Base-by-base conservation (phyloP, 805 yeast species). In the Yamadazyma scolyti region DNA sequence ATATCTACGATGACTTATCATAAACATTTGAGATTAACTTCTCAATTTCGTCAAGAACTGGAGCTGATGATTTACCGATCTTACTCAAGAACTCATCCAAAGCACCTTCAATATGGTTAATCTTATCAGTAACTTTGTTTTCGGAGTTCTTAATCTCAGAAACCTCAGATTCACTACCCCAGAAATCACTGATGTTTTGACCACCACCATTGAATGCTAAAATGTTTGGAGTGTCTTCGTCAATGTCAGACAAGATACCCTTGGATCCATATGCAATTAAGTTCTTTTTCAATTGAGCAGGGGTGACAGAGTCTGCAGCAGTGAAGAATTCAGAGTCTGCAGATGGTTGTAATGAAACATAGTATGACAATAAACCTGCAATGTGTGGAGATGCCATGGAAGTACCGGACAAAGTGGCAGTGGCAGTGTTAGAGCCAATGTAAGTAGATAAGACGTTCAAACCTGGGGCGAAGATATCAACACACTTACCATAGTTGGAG, bases 331-430 rank as follows among this genome's bases (percentile, higher is more conserved):
- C 77, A 30, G 88, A 79, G 28, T 70, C 75, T 9, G 77, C 57
- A 26, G 74, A 82, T 44, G 96, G 95, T 64, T 83, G 86, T 59
- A 88, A 74, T 5, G 95, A 82, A 55, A 89, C 68, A 65, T 77
- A 90, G 72, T 90, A 90, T 6, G 96, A 75, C 52, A 88, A 77
- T 57, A 90, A 71, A 47, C 98, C 98, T 38, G 88, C 81, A 46
- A 89, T 89, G 54, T 88, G 96, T 27, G 98, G 97, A 22, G 97
- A 83, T 14, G 97, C 96, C 98, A 90, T 90, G 10, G 97, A 90
- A 8, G 97, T 90, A 63, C 98, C 98, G 22, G 95, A 83, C 56
- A 84, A 69, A 23, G 85, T 76, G 26, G 93, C 88, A 44, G 90
- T 82, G 25, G 88, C 84, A 32, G 75, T 61, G 31, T 73, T 69